Evolutionary conservation across 2,329 filamentous ascomycete genomes (phyloP), one percentile per base, ranked within the genome.

Genomic region (Rugonectria rugulosa): DNA sequence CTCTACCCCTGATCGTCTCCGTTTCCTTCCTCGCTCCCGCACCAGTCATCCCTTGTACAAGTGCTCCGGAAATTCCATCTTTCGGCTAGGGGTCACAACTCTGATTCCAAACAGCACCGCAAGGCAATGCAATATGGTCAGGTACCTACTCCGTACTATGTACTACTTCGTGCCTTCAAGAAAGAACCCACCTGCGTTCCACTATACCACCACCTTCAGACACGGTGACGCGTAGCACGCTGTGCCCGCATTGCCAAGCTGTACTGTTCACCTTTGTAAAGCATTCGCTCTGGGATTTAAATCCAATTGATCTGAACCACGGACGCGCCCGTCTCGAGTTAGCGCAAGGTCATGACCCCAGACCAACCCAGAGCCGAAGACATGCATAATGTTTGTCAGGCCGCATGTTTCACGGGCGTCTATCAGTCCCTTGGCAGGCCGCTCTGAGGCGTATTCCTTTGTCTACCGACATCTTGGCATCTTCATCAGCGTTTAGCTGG

Each of bases 361-460:
- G 17, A 26, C 8, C 45, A 47, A 37, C 34, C 32, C 34, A 48
- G 14, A 26, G 45, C 45, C 34, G 40, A 48, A 48, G 24, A 48
- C 9, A 48, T 32, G 19, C 15, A n/a, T 15, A 24, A 19, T 19
- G n/a, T 24, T 26, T 43, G 20, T 32, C 23, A 12, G n/a, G 11
- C 21, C 43, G 37, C 17, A 26, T 20, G 37, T 50, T 50, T 36
- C 47, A 24, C n/a, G 14, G 20, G 47, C 47, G 37, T 50, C 38
- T 50, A 50, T 50, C 47, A 36, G 24, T 23, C n/a, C n/a, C 47
- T 50, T 50, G 47, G 47, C 47, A 50, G 20, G 46, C 21, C 47
- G 41, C 41, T 10, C 4, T 19, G 46, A 32, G 36, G 46, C 49
- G 40, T 37, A 17, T 24, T 7, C 24, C 49, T 24, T 45, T 15